Conservation (phyloP, 169 alveolate genomes). For the Cytauxzoon felis region DNA sequence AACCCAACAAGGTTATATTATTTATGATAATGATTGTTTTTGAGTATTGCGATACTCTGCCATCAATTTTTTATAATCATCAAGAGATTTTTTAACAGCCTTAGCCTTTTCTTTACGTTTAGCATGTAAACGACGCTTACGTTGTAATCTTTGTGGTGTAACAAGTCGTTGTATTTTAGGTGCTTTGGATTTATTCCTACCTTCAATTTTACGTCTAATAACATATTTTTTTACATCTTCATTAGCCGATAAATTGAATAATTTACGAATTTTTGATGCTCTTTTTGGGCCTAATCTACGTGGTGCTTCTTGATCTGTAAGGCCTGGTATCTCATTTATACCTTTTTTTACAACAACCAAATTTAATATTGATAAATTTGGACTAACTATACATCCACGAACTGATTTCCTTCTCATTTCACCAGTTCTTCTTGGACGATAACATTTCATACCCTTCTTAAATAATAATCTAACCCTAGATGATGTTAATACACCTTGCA, state of each 20-base stretch:
- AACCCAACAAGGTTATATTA: too few relatives aligned
- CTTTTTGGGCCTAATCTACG: slow-evolving; percentile 99
- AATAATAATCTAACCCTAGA: slow-evolving; percentile 84
- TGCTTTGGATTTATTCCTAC: slow-evolving; percentile 90
- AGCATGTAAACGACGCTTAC: slow-evolving; percentile 84
- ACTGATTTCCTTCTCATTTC: slow-evolving; percentile 97
- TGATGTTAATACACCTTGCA: slow-evolving; percentile 96
- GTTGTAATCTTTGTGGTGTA: slow-evolving; percentile 95
- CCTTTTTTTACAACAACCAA: slow-evolving; percentile 97
- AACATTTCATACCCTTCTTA: slow-evolving; percentile 89
- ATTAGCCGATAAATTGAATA: slow-evolving; percentile 88
- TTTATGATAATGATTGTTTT: too few relatives aligned
- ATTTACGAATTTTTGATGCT: slow-evolving; percentile 94
- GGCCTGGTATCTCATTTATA: slow-evolving; percentile 92
- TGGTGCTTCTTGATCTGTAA: slow-evolving; percentile 95
- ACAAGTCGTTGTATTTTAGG: slow-evolving; percentile 99
- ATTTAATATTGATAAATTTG: slow-evolving; percentile 95
- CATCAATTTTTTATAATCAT: slow-evolving; percentile 70
- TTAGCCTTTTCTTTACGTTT: slow-evolving; percentile 72
- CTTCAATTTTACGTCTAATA: slow-evolving; percentile 83
- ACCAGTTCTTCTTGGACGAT: slow-evolving; percentile 97
- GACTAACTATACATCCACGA: slow-evolving; percentile 99
- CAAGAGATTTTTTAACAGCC: slow-evolving; percentile 68
- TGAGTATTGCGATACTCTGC: slow-evolving; percentile 49
- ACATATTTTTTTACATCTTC: slow-evolving; percentile 96